A percentile compares a stretch with the other conserved stretches of the same genome.
Conservation (phyloP, 2,329 filamentous ascomycete species). For the Pseudogymnoascus sp. region DNA sequence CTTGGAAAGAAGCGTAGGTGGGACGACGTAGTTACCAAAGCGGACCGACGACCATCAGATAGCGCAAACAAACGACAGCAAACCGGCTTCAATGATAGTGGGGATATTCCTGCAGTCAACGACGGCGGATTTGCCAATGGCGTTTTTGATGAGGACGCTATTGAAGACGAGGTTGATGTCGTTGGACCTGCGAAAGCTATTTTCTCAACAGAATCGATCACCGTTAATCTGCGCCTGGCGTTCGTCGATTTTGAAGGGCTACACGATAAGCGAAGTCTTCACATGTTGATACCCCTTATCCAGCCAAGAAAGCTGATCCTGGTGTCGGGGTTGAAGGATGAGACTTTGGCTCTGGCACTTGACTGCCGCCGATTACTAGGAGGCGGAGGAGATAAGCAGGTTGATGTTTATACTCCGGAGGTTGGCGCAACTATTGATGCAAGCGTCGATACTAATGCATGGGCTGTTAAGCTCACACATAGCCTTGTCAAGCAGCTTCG, state of each 20-base stretch:
- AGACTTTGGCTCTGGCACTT: slow-evolving; percentile 70
- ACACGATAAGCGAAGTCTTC: slow-evolving; percentile 86
- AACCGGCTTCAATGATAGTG: slow-evolving; percentile 29
- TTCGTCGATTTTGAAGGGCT: slow-evolving; percentile 89
- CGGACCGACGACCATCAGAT: slow-evolving; percentile 33
- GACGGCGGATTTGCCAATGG: slow-evolving; percentile 43
- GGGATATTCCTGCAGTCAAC: slow-evolving; percentile 31
- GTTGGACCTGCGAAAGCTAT: slow-evolving; percentile 69
- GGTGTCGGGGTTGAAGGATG: slow-evolving; percentile 70
- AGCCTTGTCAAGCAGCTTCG: slow-evolving; percentile 76
- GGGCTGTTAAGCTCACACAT: slow-evolving; percentile 87
- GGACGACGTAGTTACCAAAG: slow-evolving; percentile 58
- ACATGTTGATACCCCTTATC: slow-evolving; percentile 91
- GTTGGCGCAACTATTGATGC: slow-evolving; percentile 74
- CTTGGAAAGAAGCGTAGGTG: slow-evolving; percentile 92
- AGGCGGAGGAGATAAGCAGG: slow-evolving; percentile 39
- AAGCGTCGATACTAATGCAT: slow-evolving; percentile 95
- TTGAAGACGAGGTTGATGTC: slow-evolving; percentile 49
- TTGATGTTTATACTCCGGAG: slow-evolving; percentile 73
- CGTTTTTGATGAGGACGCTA: slow-evolving; percentile 47
- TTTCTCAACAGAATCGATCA: slow-evolving; percentile 55
- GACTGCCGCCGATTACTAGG: slow-evolving; percentile 67
- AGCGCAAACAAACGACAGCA: slow-evolving; percentile 56
- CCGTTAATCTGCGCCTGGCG: slow-evolving; percentile 67
- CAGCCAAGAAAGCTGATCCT: slow-evolving; percentile 90